Evolutionary conservation across 179 eudicot species (phyloP).

Genomic region (Silene noctiflora): DNA sequence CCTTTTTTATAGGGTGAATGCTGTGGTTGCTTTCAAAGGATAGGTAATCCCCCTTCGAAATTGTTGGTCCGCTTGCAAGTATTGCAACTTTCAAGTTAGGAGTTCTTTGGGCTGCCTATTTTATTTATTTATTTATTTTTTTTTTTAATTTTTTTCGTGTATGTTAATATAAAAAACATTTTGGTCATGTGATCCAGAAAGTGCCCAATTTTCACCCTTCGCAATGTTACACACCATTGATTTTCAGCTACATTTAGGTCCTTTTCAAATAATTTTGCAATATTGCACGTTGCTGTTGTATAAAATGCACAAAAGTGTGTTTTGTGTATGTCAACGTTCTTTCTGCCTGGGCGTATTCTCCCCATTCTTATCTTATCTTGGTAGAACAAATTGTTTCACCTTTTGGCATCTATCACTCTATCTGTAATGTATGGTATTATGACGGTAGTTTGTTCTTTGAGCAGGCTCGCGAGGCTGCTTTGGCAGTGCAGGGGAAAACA

Average conservation of each 20-base stretch:
- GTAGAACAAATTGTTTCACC: not conserved
- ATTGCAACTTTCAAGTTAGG: not conserved
- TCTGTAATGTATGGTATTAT: not conserved
- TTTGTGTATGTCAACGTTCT: not conserved
- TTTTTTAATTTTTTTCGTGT: no score
- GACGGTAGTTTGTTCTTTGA: conserved; percentile 16
- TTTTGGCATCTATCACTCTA: not conserved
- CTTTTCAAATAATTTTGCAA: not conserved
- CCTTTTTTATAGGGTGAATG: not conserved
- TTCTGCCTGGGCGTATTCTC: not conserved
- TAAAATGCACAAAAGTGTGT: not conserved
- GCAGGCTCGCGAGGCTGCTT: conserved; percentile 84
- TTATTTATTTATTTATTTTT: not conserved
- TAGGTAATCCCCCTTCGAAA: not conserved
- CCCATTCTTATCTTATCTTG: conserved; percentile 3
- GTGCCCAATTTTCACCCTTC: not conserved
- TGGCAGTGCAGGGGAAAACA: conserved; percentile 68
- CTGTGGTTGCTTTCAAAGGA: not conserved
- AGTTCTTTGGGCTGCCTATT: not conserved
- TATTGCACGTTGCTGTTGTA: not conserved
- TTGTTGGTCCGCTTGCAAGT: not conserved
- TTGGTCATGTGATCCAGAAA: not conserved
- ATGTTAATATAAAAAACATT: not conserved
- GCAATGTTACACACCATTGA: conserved; percentile 4
- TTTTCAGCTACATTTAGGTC: conserved; percentile 8